phyloP scores from a whole-genome alignment of 768 basidiomycete species.

The Agaricus sinodeliciosus region DNA sequence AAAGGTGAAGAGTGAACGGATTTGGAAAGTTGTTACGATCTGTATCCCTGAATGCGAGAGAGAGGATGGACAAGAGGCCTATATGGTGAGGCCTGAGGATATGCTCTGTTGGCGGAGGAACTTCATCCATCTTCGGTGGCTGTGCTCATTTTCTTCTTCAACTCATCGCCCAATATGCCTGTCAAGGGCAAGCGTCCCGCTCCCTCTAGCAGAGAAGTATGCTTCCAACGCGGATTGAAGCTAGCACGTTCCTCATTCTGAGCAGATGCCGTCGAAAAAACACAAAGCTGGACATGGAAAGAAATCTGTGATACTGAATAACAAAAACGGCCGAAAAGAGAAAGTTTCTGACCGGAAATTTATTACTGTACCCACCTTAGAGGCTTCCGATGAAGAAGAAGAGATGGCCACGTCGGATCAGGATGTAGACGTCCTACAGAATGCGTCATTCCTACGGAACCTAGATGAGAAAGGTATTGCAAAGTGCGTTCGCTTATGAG shows the following conservation, averaged over 20 bases:
- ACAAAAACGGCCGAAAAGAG: slow-evolving; percentile 32
- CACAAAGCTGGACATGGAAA: slow-evolving; percentile 31
- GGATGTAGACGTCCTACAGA: slow-evolving; percentile 58
- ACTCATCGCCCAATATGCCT: slow-evolving; percentile 18
- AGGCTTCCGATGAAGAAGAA: slow-evolving; percentile 33
- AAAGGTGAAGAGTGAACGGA: slow-evolving; percentile 53
- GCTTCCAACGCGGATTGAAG: slow-evolving; percentile 7
- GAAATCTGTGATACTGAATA: slow-evolving; percentile 17
- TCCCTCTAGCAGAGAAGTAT: slow-evolving; percentile 20
- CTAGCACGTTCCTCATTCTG: background rate
- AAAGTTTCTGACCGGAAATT: slow-evolving; percentile 51
- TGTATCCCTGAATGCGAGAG: slow-evolving; percentile 57
- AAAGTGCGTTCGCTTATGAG: slow-evolving; percentile 39
- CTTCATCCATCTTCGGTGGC: slow-evolving; percentile 31
- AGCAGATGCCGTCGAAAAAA: slow-evolving; percentile 47
- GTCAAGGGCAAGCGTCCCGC: slow-evolving; percentile 28
- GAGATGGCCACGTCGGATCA: slow-evolving; percentile 61
- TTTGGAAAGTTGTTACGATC: slow-evolving; percentile 47
- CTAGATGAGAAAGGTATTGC: slow-evolving; percentile 79
- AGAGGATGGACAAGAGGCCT: slow-evolving; percentile 55
- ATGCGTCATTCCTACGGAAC: slow-evolving; percentile 58
- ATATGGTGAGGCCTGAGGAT: slow-evolving; percentile 75
- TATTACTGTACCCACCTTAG: slow-evolving; percentile 53
- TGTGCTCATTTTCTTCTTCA: slow-evolving; percentile 11
- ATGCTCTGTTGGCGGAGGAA: slow-evolving; percentile 58